Evolutionary conservation across 2,329 filamentous ascomycete species (phyloP).

Genomic region (Colletotrichum sp.): DNA sequence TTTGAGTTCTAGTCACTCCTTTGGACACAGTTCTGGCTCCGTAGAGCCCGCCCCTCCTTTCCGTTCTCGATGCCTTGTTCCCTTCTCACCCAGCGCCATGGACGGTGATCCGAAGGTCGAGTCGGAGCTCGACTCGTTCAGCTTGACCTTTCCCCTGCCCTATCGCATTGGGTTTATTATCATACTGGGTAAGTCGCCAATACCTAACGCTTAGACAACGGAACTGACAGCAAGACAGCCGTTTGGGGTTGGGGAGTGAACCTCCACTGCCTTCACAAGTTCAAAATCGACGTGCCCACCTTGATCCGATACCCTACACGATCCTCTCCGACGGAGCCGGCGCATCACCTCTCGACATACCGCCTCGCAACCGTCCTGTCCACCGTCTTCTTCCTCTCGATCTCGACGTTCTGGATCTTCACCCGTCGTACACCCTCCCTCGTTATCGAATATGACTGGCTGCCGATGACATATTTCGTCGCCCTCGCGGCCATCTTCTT

Average conservation of each 20-base stretch:
- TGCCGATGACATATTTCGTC: slow-evolving; percentile 84
- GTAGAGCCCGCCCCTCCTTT: slow-evolving; percentile 6
- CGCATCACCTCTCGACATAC: slow-evolving; percentile 85
- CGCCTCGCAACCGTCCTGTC: slow-evolving; percentile 82
- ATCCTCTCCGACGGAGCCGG: slow-evolving; percentile 69
- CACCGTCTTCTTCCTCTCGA: slow-evolving; percentile 71
- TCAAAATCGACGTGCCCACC: slow-evolving; percentile 85
- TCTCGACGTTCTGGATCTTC: slow-evolving; percentile 83
- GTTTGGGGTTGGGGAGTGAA: slow-evolving; percentile 96
- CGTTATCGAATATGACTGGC: slow-evolving; percentile 80
- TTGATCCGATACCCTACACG: slow-evolving; percentile 87
- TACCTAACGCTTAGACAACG: not conserved
- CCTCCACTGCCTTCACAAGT: slow-evolving; percentile 80
- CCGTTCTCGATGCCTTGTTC: slow-evolving; percentile 14
- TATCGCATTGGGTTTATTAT: slow-evolving; percentile 88
- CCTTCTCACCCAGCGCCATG: slow-evolving; percentile 49
- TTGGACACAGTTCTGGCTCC: not conserved
- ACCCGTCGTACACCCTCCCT: slow-evolving; percentile 73
- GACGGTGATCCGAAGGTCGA: slow-evolving; percentile 77
- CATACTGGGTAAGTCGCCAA: slow-evolving; percentile 70
- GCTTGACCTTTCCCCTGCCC: slow-evolving; percentile 84
- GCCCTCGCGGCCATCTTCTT: slow-evolving; percentile 75
- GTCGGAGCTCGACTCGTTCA: slow-evolving; percentile 81
- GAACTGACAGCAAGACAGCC: slow-evolving; percentile 53
- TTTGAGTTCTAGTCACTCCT: slow-evolving; percentile 13